These are phyloP conservation scores for Gossypium longicalyx DNA, from an alignment of 345 rosid genomes.

Conservation along the genomic window DNA sequence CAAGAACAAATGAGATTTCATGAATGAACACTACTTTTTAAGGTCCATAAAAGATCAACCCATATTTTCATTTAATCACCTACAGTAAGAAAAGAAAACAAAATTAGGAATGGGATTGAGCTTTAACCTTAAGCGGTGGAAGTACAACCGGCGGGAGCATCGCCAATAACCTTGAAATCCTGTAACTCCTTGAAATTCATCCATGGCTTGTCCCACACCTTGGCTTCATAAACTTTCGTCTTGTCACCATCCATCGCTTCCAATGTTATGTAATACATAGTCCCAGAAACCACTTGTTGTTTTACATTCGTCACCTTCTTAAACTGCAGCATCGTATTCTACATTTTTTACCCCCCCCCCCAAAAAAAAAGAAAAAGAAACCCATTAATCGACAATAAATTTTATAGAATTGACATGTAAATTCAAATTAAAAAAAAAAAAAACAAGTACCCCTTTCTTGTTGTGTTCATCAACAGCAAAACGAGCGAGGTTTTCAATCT, in stretches of 20 bases:
- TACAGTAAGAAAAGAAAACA: neutral
- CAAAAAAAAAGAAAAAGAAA: neutral
- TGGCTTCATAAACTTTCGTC: conserved; percentile 69
- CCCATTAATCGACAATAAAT: neutral
- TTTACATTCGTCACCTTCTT: conserved; percentile 56
- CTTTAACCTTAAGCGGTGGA: conserved; percentile 20
- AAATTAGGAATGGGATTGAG: neutral
- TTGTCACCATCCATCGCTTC: conserved; percentile 67
- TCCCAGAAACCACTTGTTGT: conserved; percentile 82
- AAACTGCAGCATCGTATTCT: conserved; percentile 60
- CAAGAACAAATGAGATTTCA: neutral
- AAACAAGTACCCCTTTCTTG: conserved; percentile 66
- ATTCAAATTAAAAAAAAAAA: neutral
- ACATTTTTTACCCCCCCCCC: neutral
- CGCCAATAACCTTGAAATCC: conserved; percentile 57
- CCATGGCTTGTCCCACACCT: conserved; percentile 93
- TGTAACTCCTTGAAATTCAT: conserved; percentile 69
- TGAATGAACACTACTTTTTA: neutral
- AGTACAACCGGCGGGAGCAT: conserved; percentile 17
- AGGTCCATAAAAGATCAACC: neutral
- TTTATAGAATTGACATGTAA: conserved; percentile 5
- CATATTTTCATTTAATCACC: neutral
- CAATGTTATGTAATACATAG: conserved; percentile 56
- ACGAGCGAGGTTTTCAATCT: conserved; percentile 67
- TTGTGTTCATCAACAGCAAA: conserved; percentile 86